phyloP scores from a whole-genome alignment of 2,329 filamentous ascomycete genomes.

The Aspergillus fumigatus region DNA sequence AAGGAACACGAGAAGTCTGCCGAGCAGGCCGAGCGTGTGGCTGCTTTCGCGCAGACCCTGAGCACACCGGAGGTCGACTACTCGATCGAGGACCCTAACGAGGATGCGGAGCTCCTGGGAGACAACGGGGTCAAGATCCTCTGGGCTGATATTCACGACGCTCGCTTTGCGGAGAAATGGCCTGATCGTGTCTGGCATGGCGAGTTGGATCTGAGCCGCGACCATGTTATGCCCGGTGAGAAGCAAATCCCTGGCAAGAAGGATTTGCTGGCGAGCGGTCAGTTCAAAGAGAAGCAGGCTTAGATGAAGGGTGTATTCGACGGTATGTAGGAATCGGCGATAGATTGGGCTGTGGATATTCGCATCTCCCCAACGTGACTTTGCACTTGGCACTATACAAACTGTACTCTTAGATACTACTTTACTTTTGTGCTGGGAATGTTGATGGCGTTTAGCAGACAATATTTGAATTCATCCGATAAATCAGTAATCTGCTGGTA shows the following conservation, averaged over 20 bases:
- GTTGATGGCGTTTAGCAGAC: conserved; percentile 17
- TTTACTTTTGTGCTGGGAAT: conserved; percentile 7
- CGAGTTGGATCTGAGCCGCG: conserved; percentile 32
- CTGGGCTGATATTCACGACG: conserved; percentile 45
- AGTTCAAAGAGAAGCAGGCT: conserved; percentile 23
- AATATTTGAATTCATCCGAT: background rate
- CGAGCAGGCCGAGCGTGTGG: conserved; percentile 22
- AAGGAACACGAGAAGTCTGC: conserved; percentile 21
- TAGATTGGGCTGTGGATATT: conserved; percentile 1
- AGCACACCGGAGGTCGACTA: conserved; percentile 17
- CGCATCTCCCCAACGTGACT: conserved; percentile 19
- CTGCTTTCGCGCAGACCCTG: conserved; percentile 12
- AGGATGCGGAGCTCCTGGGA: conserved; percentile 23
- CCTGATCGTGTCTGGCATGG: conserved; percentile 41
- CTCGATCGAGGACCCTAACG: conserved; percentile 25
- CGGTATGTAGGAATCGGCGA: background rate
- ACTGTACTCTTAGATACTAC: conserved; percentile 22
- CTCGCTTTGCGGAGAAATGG: conserved; percentile 40
- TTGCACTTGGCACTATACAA: conserved; percentile 7
- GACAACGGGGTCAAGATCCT: conserved; percentile 39
- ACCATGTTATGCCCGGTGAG: conserved; percentile 33
- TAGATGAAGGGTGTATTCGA: background rate
- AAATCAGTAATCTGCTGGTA: background rate
- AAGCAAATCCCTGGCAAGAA: conserved; percentile 15
- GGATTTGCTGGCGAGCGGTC: conserved; percentile 21